Conservation (phyloP, 306 rosid genomes). For the Citrullus colocynthis region DNA sequence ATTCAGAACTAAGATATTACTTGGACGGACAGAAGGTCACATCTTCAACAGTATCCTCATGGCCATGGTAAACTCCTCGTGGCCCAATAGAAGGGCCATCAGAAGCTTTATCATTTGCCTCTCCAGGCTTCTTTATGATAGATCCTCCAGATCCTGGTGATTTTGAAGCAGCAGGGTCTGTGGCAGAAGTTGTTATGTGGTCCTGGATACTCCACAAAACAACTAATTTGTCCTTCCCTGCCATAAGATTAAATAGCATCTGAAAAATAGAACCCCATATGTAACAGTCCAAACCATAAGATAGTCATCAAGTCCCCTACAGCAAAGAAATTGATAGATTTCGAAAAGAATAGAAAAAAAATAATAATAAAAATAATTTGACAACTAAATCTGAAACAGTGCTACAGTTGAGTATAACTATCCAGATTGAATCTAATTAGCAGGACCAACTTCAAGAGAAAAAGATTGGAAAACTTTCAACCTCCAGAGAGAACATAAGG, state of each 20-base stretch:
- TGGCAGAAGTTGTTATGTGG: slow-evolving; percentile 61
- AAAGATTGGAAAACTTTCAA: slow-evolving; percentile 10
- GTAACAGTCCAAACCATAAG: neutral
- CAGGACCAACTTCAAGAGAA: neutral
- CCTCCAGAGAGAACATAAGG: slow-evolving; percentile 99
- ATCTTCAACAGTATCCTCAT: slow-evolving; percentile 96
- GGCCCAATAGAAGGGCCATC: slow-evolving; percentile 92
- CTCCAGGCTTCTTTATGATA: slow-evolving; percentile 65
- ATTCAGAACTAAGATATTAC: slow-evolving; percentile 22
- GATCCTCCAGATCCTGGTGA: slow-evolving; percentile 65
- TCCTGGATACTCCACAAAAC: slow-evolving; percentile 99
- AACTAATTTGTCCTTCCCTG: slow-evolving; percentile 94
- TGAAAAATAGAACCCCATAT: neutral
- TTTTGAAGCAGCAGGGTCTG: slow-evolving; percentile 36
- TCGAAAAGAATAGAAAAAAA: neutral
- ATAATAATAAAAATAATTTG: neutral
- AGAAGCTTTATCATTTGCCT: slow-evolving; percentile 52
- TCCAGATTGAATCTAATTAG: neutral
- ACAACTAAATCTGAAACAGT: neutral
- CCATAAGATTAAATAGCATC: slow-evolving; percentile 1
- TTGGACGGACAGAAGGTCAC: slow-evolving; percentile 95
- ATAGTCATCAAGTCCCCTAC: neutral
- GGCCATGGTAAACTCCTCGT: slow-evolving; percentile 83
- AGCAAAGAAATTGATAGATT: neutral
- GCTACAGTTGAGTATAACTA: neutral